Conservation (phyloP, 495 filamentous ascomycete species). For the Trichoderma erinaceum region DNA sequence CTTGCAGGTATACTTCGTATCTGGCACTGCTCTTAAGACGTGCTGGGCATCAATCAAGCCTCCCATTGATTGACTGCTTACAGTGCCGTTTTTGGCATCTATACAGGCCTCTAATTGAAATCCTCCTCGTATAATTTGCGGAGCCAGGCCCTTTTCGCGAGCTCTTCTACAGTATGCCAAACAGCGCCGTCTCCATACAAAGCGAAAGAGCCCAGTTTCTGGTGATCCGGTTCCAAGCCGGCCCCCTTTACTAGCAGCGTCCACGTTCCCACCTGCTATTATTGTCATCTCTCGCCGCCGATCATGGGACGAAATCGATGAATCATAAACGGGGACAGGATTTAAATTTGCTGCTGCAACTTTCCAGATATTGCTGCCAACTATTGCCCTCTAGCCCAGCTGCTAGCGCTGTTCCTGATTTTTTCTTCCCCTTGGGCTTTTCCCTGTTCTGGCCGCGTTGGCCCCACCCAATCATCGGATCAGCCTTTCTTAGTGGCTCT, state of each 20-base stretch:
- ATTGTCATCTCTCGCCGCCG: background rate
- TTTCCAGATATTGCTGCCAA: background rate
- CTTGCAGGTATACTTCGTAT: too few relatives aligned
- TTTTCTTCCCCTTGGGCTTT: background rate
- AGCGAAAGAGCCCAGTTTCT: background rate
- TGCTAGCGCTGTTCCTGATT: background rate
- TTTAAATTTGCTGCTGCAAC: background rate
- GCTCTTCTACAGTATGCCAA: slow-evolving; percentile 8
- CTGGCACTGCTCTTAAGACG: too few relatives aligned
- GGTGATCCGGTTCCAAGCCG: slow-evolving; percentile 8
- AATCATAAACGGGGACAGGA: background rate
- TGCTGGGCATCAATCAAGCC: too few relatives aligned
- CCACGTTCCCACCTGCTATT: background rate
- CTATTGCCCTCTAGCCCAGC: background rate
- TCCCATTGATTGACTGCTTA: too few relatives aligned
- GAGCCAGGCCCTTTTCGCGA: background rate
- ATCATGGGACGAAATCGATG: slow-evolving; percentile 9
- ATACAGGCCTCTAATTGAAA: background rate
- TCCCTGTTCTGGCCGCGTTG: background rate
- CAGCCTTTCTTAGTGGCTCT: slow-evolving; percentile 8
- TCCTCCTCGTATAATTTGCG: background rate
- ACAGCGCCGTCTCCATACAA: background rate
- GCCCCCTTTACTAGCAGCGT: background rate
- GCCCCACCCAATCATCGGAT: background rate
- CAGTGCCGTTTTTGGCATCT: too few relatives aligned